phyloP scores from a whole-genome alignment of 768 basidiomycete genomes.

The Boletus pseudopeckii region DNA sequence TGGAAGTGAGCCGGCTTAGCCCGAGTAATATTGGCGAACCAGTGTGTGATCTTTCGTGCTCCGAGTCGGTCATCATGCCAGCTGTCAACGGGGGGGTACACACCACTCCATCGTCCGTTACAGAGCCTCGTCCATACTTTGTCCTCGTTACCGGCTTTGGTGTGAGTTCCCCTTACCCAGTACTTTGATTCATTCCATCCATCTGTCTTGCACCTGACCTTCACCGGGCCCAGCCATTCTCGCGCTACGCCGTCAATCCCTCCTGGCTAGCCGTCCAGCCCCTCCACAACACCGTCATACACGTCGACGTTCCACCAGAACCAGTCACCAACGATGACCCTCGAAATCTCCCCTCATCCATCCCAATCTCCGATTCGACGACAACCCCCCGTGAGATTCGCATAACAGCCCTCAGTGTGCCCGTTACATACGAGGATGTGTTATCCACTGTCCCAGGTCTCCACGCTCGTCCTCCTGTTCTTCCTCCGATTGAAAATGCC shows the following conservation, averaged over 20 bases:
- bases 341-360: background rate
- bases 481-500: conserved; percentile 39
- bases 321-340: conserved; percentile 19
- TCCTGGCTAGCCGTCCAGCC: conserved; percentile 69
- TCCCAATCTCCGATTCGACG: conserved; percentile 5
- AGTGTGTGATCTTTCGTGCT: background rate
- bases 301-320: conserved; percentile 35
- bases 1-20: conserved; percentile 2
- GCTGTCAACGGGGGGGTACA: conserved; percentile 21
- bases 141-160: conserved; percentile 55
- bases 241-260: conserved; percentile 55
- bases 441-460: conserved; percentile 53
- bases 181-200: conserved; percentile 23
- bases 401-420: conserved; percentile 56
- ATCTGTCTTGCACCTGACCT: conserved; percentile 16
- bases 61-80: conserved; percentile 32
- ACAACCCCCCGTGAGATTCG: conserved; percentile 44
- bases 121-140: conserved; percentile 36
- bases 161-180: conserved; percentile 37
- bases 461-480: conserved; percentile 54
- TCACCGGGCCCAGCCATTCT: conserved; percentile 46
- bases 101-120: conserved; percentile 2
- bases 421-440: conserved; percentile 57
- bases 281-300: conserved; percentile 54
- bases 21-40: no score